Evolutionary conservation across 2,329 filamentous ascomycete species (phyloP).

Genomic region (Cryphonectria parasitica): DNA sequence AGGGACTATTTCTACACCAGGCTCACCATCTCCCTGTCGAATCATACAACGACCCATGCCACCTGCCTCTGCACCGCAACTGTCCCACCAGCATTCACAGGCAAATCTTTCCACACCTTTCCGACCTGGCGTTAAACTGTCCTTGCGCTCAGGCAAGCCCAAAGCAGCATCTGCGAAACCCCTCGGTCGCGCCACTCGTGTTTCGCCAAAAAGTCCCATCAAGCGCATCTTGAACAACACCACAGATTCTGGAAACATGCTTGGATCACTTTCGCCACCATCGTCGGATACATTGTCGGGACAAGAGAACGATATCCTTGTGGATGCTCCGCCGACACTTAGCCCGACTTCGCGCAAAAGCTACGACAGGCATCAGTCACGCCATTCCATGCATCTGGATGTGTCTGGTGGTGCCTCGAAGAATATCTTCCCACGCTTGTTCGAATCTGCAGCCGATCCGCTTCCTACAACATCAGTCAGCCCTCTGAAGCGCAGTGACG

Average conservation of each 20-base stretch:
- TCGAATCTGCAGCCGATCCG: constrained; percentile 50
- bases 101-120: constrained; percentile 66
- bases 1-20: constrained; percentile 56
- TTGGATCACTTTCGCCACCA: constrained; percentile 54
- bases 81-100: constrained; percentile 41
- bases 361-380: constrained; percentile 50
- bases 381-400: constrained; percentile 63
- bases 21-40: constrained; percentile 60
- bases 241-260: constrained; percentile 71
- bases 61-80: constrained; percentile 41
- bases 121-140: constrained; percentile 68
- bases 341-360: constrained; percentile 49
- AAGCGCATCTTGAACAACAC: constrained; percentile 76
- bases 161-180: constrained; percentile 58
- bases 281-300: constrained; percentile 42
- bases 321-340: constrained; percentile 37
- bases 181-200: constrained; percentile 62
- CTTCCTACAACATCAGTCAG: constrained; percentile 68
- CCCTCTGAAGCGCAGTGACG: constrained; percentile 89
- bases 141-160: constrained; percentile 65
- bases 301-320: constrained; percentile 47
- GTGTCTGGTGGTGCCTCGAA: constrained; percentile 57
- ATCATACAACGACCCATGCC: constrained; percentile 41
- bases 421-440: constrained; percentile 53
- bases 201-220: constrained; percentile 79